phyloP scores from a whole-genome alignment of 1,284 basidiomycete genomes.

The Heterobasidion parviporum region DNA sequence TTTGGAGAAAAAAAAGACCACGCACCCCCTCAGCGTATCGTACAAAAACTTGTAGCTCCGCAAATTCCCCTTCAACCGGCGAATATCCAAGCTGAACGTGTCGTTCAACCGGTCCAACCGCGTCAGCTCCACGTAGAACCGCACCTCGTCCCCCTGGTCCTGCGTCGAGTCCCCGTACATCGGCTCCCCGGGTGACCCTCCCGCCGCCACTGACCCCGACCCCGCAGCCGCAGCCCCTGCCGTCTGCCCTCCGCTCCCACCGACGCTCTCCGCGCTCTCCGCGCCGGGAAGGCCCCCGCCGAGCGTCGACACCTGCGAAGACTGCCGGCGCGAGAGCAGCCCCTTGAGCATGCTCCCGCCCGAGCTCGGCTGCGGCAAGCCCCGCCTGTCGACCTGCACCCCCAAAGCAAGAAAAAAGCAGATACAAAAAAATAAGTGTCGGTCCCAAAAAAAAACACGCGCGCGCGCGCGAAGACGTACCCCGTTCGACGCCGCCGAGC shows the following conservation, averaged over 20 bases:
- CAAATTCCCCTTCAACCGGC: slow-evolving; percentile 85
- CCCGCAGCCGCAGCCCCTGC: not conserved
- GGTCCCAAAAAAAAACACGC: not conserved
- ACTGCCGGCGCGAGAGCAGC: slow-evolving; percentile 80
- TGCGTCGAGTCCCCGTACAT: slow-evolving; percentile 71
- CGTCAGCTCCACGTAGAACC: slow-evolving; percentile 88
- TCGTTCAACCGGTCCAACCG: slow-evolving; percentile 81
- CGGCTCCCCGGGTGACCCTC: slow-evolving; percentile 28
- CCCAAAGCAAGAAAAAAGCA: not conserved
- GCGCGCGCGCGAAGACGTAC: slow-evolving; percentile 35
- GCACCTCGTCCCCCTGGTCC: slow-evolving; percentile 88
- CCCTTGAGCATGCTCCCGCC: slow-evolving; percentile 78
- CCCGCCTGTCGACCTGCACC: slow-evolving; percentile 71
- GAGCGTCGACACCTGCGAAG: slow-evolving; percentile 62
- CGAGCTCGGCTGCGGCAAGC: slow-evolving; percentile 67
- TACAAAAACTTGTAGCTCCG: slow-evolving; percentile 94
- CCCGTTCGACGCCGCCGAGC: slow-evolving; percentile 73
- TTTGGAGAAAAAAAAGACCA: slow-evolving; percentile 15
- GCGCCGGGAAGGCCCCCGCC: slow-evolving; percentile 15
- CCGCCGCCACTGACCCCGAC: not conserved
- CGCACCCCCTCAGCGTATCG: slow-evolving; percentile 81
- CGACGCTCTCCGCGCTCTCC: slow-evolving; percentile 12
- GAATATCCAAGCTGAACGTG: slow-evolving; percentile 84
- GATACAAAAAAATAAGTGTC: not conserved
- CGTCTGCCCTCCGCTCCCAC: slow-evolving; percentile 14